Conservation (phyloP, 306 rosid genomes). For the Hippophae tibetana region DNA sequence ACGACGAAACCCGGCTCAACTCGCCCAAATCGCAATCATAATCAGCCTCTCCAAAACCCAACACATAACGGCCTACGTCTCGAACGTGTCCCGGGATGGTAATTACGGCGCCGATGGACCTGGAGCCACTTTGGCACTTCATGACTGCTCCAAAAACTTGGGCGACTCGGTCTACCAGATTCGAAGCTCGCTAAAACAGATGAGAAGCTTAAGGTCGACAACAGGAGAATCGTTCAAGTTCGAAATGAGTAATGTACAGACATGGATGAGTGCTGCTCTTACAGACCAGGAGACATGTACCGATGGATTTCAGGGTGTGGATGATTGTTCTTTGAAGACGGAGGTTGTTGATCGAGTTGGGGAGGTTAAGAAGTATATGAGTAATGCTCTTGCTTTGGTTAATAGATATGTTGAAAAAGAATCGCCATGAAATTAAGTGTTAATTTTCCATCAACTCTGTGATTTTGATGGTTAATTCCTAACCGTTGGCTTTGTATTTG, state of each 20-base stretch:
- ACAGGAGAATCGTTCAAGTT: conserved; percentile 43
- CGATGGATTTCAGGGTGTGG: conserved; percentile 72
- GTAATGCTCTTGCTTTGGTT: conserved; percentile 85
- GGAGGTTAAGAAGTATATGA: conserved; percentile 61
- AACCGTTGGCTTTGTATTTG: background rate
- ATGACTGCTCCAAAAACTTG: conserved; percentile 73
- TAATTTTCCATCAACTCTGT: background rate
- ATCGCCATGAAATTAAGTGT: conserved; percentile 25
- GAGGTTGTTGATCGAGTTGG: conserved; percentile 39
- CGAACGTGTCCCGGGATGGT: conserved; percentile 51
- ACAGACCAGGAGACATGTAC: conserved; percentile 95
- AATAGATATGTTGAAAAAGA: conserved; percentile 50
- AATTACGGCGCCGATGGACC: conserved; percentile 38
- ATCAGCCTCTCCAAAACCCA: conserved; percentile 51
- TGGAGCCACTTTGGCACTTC: conserved; percentile 55
- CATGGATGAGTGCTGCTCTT: conserved; percentile 99
- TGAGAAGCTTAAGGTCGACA: conserved; percentile 43
- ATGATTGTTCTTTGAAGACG: conserved; percentile 44
- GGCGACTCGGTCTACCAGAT: conserved; percentile 82
- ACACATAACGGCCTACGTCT: conserved; percentile 39
- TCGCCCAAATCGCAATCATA: conserved; percentile 72
- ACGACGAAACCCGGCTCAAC: conserved; percentile 57
- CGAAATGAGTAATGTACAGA: conserved; percentile 96
- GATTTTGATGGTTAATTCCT: background rate
- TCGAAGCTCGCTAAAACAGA: conserved; percentile 81